Percentiles rank a stretch among this genome's conserved stretches.
Conservation (phyloP, 179 eudicot genomes). For the Spinacia oleracea region DNA sequence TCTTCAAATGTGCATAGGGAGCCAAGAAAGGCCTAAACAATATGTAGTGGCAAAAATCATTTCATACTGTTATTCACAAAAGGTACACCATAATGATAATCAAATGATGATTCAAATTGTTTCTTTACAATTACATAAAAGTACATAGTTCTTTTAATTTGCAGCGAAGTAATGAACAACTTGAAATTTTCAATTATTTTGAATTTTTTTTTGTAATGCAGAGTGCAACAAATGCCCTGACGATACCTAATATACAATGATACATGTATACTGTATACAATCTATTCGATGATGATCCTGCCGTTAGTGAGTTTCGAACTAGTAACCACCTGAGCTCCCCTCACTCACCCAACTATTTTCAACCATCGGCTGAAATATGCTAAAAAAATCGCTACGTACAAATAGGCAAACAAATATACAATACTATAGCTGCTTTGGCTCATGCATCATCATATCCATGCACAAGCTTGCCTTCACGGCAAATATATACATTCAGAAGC, state of each 20-base stretch:
- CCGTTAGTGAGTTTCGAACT: background rate
- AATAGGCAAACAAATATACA: background rate
- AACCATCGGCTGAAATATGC: background rate
- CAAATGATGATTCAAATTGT: background rate
- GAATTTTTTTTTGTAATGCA: background rate
- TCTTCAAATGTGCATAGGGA: background rate
- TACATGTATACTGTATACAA: too few species aligned
- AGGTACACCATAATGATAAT: background rate
- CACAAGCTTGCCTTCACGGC: background rate
- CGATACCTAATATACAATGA: too few species aligned
- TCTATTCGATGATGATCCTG: background rate
- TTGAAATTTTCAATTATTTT: background rate
- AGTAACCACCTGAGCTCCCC: background rate
- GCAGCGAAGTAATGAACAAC: background rate
- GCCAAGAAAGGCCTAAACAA: too few species aligned
- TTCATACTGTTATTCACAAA: background rate
- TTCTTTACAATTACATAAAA: background rate
- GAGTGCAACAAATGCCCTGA: background rate
- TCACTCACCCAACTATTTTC: background rate
- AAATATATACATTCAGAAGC: background rate
- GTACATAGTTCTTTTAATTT: background rate
- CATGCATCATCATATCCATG: too few species aligned
- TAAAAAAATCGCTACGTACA: background rate
- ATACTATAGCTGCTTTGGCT: too few species aligned
- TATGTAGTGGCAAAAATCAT: background rate